These are phyloP conservation scores for Helianthus annuus DNA, from an alignment of 129 eudicot species.

Conservation along the genomic window HanXRQr2.0-SUNRISE NC_035435.2:56467248-56467747, in stretches of 20 bases:
- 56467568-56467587: too few species aligned
- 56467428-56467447: conserved; percentile 15
- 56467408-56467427: background rate
- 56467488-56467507: conserved; percentile 97
- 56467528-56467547: conserved; percentile 61
- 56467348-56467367: background rate
- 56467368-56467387: background rate
- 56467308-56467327: background rate
- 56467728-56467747: too few species aligned
- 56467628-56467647: too few species aligned
- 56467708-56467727: too few species aligned
- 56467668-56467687: too few species aligned
- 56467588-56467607: too few species aligned
- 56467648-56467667: too few species aligned
- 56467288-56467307: background rate
- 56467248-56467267: conserved; percentile 90
- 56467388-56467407: background rate
- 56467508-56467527: conserved; percentile 88
- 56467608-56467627: too few species aligned
- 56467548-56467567: background rate
- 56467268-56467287: conserved; percentile 99
- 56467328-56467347: background rate
- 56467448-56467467: conserved; percentile 93
- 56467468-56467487: conserved; percentile 99
- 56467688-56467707: too few species aligned